Evolutionary conservation across 2,329 filamentous ascomycete genomes (phyloP).

Genomic region (Clarireedia hainanense): DNA sequence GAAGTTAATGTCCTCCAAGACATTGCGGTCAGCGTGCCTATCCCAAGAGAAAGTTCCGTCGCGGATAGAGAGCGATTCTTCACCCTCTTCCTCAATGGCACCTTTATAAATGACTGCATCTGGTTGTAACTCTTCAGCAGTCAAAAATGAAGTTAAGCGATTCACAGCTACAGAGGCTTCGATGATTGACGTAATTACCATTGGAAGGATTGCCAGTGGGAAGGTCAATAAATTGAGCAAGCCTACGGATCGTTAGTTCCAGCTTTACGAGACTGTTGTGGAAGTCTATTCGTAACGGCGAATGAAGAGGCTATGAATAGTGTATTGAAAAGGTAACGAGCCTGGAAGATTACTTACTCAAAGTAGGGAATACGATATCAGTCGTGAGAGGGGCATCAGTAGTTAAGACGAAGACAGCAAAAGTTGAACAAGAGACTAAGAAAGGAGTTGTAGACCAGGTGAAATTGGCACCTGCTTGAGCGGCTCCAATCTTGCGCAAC

Average conservation of each 20-base stretch:
- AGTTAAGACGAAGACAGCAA: slow-evolving; percentile 86
- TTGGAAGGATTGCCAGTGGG: slow-evolving; percentile 85
- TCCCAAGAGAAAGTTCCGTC: slow-evolving; percentile 95
- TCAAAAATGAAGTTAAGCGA: slow-evolving; percentile 77
- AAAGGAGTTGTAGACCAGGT: slow-evolving; percentile 98
- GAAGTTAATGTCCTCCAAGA: slow-evolving; percentile 78
- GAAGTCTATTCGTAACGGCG: too few species aligned
- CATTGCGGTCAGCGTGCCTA: slow-evolving; percentile 63
- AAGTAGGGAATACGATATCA: slow-evolving; percentile 89
- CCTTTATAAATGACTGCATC: slow-evolving; percentile 70
- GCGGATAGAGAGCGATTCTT: slow-evolving; percentile 76
- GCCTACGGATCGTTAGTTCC: too few species aligned
- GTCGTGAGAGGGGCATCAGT: slow-evolving; percentile 75
- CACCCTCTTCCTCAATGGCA: slow-evolving; percentile 66
- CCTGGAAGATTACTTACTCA: slow-evolving; percentile 40
- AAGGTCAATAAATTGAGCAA: slow-evolving; percentile 96
- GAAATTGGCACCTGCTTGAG: slow-evolving; percentile 91
- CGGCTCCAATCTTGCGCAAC: slow-evolving; percentile 88
- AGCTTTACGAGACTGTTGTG: too few species aligned
- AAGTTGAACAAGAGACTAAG: slow-evolving; percentile 93
- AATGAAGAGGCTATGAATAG: too few species aligned
- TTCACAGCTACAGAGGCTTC: slow-evolving; percentile 90
- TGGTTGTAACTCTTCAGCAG: slow-evolving; percentile 79
- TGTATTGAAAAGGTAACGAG: too few species aligned
- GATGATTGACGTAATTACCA: slow-evolving; percentile 96